Conservation (phyloP, 306 rosid species). For the Casuarina glauca region DNA sequence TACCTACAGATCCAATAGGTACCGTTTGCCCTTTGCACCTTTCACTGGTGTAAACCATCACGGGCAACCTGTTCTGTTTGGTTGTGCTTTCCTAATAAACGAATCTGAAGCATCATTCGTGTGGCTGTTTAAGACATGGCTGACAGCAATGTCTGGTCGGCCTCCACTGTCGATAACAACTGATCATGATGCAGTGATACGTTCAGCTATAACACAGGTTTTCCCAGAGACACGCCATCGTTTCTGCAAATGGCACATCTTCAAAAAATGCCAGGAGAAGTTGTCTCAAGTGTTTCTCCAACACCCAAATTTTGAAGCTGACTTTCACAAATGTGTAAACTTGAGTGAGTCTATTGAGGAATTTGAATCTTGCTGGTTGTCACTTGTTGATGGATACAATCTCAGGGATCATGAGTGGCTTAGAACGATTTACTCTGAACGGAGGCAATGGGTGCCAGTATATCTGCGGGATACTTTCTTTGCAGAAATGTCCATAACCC, state of each 20-base stretch:
- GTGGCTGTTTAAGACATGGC: conserved; percentile 97
- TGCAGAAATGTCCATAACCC: conserved; percentile 98
- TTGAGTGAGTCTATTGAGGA: conserved; percentile 91
- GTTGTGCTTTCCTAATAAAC: conserved; percentile 89
- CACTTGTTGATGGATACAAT: conserved; percentile 77
- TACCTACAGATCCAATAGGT: conserved; percentile 94
- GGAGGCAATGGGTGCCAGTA: conserved; percentile 96
- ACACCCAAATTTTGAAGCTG: conserved; percentile 91
- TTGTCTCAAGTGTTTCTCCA: conserved; percentile 82
- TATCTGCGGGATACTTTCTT: conserved; percentile 90
- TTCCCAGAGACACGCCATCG: conserved; percentile 92
- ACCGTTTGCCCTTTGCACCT: conserved; percentile 95
- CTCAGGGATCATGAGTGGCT: conserved; percentile 98
- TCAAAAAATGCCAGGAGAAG: conserved; percentile 95
- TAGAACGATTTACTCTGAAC: conserved; percentile 70
- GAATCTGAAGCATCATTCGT: conserved; percentile 90
- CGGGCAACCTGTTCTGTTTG: conserved; percentile 95
- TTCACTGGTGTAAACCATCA: conserved; percentile 96
- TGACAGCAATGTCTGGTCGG: conserved; percentile 83
- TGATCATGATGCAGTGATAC: conserved; percentile 84
- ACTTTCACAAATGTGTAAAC: conserved; percentile 93
- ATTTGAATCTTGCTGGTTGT: conserved; percentile 90
- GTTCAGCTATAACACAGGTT: conserved; percentile 72
- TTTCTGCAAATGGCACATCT: conserved; percentile 98
- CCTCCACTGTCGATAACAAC: conserved; percentile 91